A percentile compares a stretch with the other conserved stretches of the same genome.
phyloP scores from a whole-genome alignment of 2,329 filamentous ascomycete genomes.

The Talaromyces sp. region DNA sequence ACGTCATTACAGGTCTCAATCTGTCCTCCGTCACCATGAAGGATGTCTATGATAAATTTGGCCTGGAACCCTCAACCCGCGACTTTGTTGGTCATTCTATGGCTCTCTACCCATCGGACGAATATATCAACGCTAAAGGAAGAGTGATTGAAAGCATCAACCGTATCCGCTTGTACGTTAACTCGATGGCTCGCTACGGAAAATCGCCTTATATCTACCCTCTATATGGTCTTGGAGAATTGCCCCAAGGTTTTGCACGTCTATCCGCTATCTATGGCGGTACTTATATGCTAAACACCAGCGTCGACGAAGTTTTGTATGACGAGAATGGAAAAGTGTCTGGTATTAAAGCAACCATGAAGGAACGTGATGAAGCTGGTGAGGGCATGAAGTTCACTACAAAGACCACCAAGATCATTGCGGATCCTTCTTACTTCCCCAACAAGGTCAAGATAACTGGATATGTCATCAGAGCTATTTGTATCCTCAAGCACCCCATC shows the following conservation, averaged over 20 bases:
- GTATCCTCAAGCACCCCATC: constrained; percentile 92
- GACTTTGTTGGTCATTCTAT: constrained; percentile 98
- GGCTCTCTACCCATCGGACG: constrained; percentile 89
- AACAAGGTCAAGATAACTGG: constrained; percentile 82
- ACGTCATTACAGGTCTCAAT: constrained; percentile 63
- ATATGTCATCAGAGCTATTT: constrained; percentile 93
- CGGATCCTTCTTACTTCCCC: constrained; percentile 95
- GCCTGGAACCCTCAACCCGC: constrained; percentile 80
- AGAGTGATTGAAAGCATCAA: constrained; percentile 79
- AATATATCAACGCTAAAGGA: constrained; percentile 72
- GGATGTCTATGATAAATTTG: constrained; percentile 98
- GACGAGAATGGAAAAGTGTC: constrained; percentile 74
- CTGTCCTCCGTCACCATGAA: constrained; percentile 81
- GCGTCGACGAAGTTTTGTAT: constrained; percentile 83
- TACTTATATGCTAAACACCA: constrained; percentile 98
- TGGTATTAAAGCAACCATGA: constrained; percentile 97
- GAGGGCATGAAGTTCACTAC: constrained; percentile 88
- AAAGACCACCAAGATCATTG: constrained; percentile 92
- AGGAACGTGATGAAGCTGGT: constrained; percentile 70
- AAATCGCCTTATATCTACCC: constrained; percentile 99
- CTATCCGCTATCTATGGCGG: constrained; percentile 97
- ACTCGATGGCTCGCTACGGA: constrained; percentile 95
- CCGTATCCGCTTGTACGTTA: constrained; percentile 92
- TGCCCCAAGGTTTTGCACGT: constrained; percentile 95
- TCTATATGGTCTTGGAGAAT: constrained; percentile 92